These are phyloP conservation scores for Malassezia cuniculi DNA, from an alignment of 1,284 basidiomycete species.

Conservation along the genomic window DNA sequence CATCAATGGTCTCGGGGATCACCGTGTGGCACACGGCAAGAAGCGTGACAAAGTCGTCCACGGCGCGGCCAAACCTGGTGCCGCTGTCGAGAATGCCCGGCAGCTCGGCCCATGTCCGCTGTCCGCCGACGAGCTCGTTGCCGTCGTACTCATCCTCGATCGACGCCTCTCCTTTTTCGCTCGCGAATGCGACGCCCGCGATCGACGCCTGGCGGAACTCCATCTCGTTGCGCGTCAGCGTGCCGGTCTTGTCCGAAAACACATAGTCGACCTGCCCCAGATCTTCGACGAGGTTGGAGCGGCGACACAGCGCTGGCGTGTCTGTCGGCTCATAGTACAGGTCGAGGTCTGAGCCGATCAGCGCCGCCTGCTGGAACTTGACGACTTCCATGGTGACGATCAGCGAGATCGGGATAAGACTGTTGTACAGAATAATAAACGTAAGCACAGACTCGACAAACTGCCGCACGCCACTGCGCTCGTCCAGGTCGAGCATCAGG, in stretches of 20 bases:
- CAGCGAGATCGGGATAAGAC: slow-evolving; percentile 95
- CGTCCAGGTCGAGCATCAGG: slow-evolving; percentile 37
- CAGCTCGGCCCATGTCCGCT: slow-evolving; percentile 66
- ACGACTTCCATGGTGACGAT: slow-evolving; percentile 99
- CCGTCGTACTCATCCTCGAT: slow-evolving; percentile 4
- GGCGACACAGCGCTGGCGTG: slow-evolving; percentile 89
- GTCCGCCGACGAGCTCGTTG: slow-evolving; percentile 49
- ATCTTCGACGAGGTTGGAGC: slow-evolving; percentile 92
- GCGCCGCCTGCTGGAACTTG: slow-evolving; percentile 89
- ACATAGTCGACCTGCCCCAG: slow-evolving; percentile 98
- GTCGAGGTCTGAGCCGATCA: slow-evolving; percentile 78
- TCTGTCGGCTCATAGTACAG: slow-evolving; percentile 81
- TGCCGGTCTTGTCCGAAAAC: slow-evolving; percentile 97
- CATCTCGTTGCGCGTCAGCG: slow-evolving; percentile 91
- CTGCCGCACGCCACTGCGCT: slow-evolving; percentile 35
- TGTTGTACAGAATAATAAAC: slow-evolving; percentile 98
- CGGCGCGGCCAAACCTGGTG: slow-evolving; percentile 47
- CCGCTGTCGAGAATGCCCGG: slow-evolving; percentile 48
- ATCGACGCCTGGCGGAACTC: slow-evolving; percentile 86
- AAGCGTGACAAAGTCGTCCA: slow-evolving; percentile 75
- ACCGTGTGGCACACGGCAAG: slow-evolving; percentile 96
- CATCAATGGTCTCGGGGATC: slow-evolving; percentile 72
- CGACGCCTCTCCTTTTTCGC: slow-evolving; percentile 50
- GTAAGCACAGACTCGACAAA: slow-evolving; percentile 72
- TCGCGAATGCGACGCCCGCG: slow-evolving; percentile 76